Evolutionary conservation across 2,329 filamentous ascomycete genomes (phyloP).

Genomic region (Neopestalotiopsis clavispora): DNA sequence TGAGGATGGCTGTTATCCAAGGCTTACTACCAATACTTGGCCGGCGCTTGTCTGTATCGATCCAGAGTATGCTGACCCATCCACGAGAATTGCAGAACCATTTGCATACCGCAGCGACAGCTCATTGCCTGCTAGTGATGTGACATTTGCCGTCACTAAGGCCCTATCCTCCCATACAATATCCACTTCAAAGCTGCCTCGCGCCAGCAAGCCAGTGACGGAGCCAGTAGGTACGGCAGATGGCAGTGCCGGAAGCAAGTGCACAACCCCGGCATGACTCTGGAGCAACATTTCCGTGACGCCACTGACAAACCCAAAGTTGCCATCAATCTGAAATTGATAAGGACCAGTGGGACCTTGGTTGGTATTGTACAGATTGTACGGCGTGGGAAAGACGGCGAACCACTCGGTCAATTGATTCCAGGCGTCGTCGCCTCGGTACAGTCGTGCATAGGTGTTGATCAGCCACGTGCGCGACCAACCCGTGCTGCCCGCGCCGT

Average conservation of each 20-base stretch:
- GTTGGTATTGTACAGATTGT: constrained; percentile 38
- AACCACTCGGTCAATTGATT: constrained; percentile 41
- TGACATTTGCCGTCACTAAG: constrained; percentile 27
- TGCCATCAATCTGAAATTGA: constrained; percentile 54
- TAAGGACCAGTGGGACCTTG: constrained; percentile 17
- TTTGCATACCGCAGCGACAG: constrained; percentile 25
- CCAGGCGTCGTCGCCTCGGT: constrained; percentile 39
- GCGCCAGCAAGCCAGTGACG: constrained; percentile 27
- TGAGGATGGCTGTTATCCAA: not conserved
- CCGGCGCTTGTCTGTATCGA: constrained; percentile 21
- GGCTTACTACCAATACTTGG: not conserved
- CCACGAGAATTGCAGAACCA: constrained; percentile 24
- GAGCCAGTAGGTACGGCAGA: constrained; percentile 25
- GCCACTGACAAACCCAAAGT: constrained; percentile 50
- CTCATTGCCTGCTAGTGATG: constrained; percentile 25
- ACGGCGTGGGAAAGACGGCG: constrained; percentile 39
- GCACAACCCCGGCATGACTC: constrained; percentile 33
- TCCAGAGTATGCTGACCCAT: constrained; percentile 24
- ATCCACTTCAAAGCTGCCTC: constrained; percentile 28
- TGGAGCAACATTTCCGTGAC: constrained; percentile 51
- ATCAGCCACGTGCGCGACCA: constrained; percentile 55
- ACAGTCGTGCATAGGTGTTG: constrained; percentile 49
- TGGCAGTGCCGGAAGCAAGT: constrained; percentile 32
- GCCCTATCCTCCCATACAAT: constrained; percentile 25
- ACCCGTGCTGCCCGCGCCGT: constrained; percentile 38